Evolutionary conservation across 176 grass and related monocot species (phyloP).

Genomic region (Bonia amplexicaulis): DNA sequence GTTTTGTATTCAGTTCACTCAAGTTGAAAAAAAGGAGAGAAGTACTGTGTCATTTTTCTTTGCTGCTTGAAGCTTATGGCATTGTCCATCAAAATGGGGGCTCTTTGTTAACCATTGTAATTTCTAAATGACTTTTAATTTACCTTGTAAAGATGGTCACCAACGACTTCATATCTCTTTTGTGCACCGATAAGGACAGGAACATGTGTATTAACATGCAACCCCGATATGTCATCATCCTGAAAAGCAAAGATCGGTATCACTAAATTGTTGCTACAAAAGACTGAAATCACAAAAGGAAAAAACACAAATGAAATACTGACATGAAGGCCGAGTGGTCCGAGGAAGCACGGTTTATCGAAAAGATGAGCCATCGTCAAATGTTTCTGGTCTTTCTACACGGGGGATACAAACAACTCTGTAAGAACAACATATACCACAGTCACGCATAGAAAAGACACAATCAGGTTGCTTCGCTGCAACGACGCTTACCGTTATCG

Average conservation of each 20-base stretch:
- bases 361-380: constrained; percentile 91
- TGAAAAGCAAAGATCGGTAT: constrained; percentile 23
- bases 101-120: not conserved
- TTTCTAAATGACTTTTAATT: not conserved
- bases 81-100: not conserved
- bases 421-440: not conserved
- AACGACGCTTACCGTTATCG: constrained; percentile 49
- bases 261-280: not conserved
- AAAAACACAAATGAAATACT: not conserved
- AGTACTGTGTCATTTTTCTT: not conserved
- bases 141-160: constrained; percentile 92
- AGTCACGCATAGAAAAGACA: not conserved
- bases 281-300: not conserved
- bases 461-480: not conserved
- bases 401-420: not conserved
- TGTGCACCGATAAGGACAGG: constrained; percentile 65
- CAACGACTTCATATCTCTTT: constrained; percentile 76
- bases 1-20: constrained; percentile 3
- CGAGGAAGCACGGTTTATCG: constrained; percentile 88
- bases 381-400: constrained; percentile 83
- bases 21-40: not conserved
- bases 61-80: not conserved
- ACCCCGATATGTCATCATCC: constrained; percentile 68
- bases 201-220: constrained; percentile 85
- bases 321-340: constrained; percentile 80